These are phyloP conservation scores for Eucalyptus melliodora DNA, from an alignment of 345 rosid genomes.

Conservation along the genomic window DNA sequence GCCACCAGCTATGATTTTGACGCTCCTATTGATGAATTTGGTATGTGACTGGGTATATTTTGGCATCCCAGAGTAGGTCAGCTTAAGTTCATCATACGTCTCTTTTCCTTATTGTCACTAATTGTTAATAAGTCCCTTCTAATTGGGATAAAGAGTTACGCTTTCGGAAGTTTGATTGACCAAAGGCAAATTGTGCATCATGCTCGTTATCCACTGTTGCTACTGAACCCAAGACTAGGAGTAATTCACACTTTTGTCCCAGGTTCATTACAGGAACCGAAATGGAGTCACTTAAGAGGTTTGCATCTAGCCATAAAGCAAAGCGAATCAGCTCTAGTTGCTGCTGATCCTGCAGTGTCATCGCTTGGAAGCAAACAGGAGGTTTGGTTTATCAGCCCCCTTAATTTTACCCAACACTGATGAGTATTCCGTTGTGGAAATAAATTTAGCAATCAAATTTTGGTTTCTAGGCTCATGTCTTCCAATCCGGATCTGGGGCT, in stretches of 20 bases:
- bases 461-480: conserved; percentile 24
- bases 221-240: neutral
- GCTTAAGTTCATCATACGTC: neutral
- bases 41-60: neutral
- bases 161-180: neutral
- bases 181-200: neutral
- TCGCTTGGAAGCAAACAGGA: conserved; percentile 13
- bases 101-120: neutral
- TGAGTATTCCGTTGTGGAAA: neutral
- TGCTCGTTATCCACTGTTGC: neutral
- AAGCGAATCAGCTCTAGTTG: conserved; percentile 13
- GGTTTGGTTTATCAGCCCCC: neutral
- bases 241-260: neutral
- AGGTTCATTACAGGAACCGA: conserved; percentile 34
- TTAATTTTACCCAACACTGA: neutral
- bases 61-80: neutral
- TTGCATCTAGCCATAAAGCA: conserved; percentile 25
- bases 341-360: neutral
- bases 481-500: conserved; percentile 1
- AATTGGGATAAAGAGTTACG: neutral
- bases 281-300: conserved; percentile 40
- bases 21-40: conserved; percentile 38
- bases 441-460: neutral
- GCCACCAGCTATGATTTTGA: conserved; percentile 26
- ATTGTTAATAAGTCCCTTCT: neutral